These are phyloP conservation scores for Cairneyella variabilis DNA, from an alignment of 495 filamentous ascomycete genomes.

Conservation along the genomic window DNA sequence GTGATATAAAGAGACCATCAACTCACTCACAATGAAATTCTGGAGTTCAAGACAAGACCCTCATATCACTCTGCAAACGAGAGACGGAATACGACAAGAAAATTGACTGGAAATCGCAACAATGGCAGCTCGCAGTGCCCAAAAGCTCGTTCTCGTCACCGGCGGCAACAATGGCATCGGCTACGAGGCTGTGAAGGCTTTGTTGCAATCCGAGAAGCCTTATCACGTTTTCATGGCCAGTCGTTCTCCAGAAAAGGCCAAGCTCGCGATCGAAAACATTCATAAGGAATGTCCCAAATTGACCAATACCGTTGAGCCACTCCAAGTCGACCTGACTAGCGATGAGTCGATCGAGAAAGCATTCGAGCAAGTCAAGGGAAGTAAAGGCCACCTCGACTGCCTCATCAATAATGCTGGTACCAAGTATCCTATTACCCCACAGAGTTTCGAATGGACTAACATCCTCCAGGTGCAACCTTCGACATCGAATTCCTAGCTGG, in stretches of 20 bases:
- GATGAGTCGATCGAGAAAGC: conserved; percentile 41
- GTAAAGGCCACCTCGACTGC: conserved; percentile 44
- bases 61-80: no score
- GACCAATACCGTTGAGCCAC: conserved; percentile 33
- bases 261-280: conserved; percentile 35
- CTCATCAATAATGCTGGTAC: conserved; percentile 58
- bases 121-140: no score
- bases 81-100: no score
- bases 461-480: conserved; percentile 21
- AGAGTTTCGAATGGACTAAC: conserved; percentile 3
- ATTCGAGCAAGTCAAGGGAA: conserved; percentile 28
- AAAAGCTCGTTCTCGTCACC: conserved; percentile 34
- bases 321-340: conserved; percentile 47
- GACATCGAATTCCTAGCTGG: conserved; percentile 2
- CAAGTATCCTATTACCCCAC: conserved; percentile 22
- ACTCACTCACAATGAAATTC: no score
- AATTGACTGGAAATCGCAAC: no score
- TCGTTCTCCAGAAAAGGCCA: conserved; percentile 39
- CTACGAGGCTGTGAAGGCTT: conserved; percentile 42
- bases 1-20: no score
- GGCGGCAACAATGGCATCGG: conserved; percentile 48
- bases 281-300: conserved; percentile 34
- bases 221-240: conserved; percentile 47
- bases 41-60: no score
- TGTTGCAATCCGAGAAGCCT: conserved; percentile 35